Percentiles rank a stretch among this genome's conserved stretches.
Evolutionary conservation across 2,329 filamentous ascomycete genomes (phyloP).

Genomic region (Geosmithia flava): DNA sequence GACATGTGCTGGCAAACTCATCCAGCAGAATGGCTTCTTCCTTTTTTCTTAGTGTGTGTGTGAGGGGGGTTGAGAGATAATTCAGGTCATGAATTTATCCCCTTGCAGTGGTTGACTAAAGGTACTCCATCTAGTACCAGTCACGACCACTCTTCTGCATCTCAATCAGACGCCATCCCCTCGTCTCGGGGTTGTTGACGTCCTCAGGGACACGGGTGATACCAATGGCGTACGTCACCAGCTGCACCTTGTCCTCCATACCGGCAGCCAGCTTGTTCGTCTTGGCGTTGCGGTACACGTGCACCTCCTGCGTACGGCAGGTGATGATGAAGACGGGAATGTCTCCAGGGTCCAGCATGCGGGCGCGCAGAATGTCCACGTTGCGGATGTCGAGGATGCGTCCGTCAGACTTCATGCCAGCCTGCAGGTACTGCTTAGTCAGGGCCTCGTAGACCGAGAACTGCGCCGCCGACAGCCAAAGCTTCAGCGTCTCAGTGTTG

Average conservation of each 20-base stretch:
- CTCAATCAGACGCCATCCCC: slow-evolving; percentile 95
- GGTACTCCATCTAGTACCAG: slow-evolving; percentile 48
- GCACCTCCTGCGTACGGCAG: slow-evolving; percentile 92
- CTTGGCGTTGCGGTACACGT: slow-evolving; percentile 92
- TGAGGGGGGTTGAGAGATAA: background rate
- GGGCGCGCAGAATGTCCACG: slow-evolving; percentile 75
- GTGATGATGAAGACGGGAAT: slow-evolving; percentile 96
- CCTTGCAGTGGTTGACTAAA: no score
- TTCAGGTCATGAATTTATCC: background rate
- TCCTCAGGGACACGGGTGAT: slow-evolving; percentile 90
- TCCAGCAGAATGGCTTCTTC: background rate
- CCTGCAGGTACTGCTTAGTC: slow-evolving; percentile 88
- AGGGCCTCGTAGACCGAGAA: slow-evolving; percentile 96
- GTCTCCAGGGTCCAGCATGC: slow-evolving; percentile 74
- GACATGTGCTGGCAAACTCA: background rate
- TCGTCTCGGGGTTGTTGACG: slow-evolving; percentile 90
- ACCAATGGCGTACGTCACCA: slow-evolving; percentile 96
- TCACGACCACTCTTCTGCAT: slow-evolving; percentile 97
- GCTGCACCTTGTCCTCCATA: slow-evolving; percentile 97
- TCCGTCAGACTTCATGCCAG: slow-evolving; percentile 87
- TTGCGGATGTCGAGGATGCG: slow-evolving; percentile 90
- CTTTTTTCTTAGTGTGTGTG: background rate
- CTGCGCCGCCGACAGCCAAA: slow-evolving; percentile 93
- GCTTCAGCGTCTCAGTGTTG: slow-evolving; percentile 76
- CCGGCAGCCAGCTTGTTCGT: slow-evolving; percentile 80